Percentiles rank a stretch among this genome's conserved stretches.
These are phyloP conservation scores for Rhodamnia argentea DNA, from an alignment of 345 rosid species.

Conservation along the genomic window DNA sequence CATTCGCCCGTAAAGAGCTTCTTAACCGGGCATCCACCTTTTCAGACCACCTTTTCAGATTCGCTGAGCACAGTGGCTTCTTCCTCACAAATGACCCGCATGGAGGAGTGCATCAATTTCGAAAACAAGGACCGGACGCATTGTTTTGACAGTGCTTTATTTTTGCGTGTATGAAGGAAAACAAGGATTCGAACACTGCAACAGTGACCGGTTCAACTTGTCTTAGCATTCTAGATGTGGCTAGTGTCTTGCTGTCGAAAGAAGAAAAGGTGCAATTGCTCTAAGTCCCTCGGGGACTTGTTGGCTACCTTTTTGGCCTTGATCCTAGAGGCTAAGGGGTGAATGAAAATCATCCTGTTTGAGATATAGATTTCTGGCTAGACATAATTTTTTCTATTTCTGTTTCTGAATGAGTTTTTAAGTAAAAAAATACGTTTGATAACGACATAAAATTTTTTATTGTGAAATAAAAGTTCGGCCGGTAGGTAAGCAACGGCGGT, in stretches of 20 bases:
- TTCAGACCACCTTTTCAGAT: slow-evolving; percentile 6
- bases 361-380: too few relatives aligned
- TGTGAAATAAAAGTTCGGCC: too few relatives aligned
- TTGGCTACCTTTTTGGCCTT: slow-evolving; percentile 3
- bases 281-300: slow-evolving; percentile 5
- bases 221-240: neutral
- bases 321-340: slow-evolving; percentile 14
- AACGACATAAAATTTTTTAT: too few relatives aligned
- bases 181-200: neutral
- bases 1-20: too few relatives aligned
- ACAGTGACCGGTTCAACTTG: neutral
- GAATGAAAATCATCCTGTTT: too few relatives aligned
- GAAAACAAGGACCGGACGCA: neutral
- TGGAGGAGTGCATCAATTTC: neutral
- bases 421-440: too few relatives aligned
- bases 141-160: neutral
- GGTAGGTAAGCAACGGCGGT: too few relatives aligned
- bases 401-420: too few relatives aligned
- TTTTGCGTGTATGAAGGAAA: neutral
- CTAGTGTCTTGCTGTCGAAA: neutral
- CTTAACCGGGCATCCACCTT: too few relatives aligned
- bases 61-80: neutral
- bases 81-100: neutral
- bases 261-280: neutral
- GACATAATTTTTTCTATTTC: too few relatives aligned